Conservation (phyloP, 257 asterid species). For the Solanum pinnatisectum region DNA sequence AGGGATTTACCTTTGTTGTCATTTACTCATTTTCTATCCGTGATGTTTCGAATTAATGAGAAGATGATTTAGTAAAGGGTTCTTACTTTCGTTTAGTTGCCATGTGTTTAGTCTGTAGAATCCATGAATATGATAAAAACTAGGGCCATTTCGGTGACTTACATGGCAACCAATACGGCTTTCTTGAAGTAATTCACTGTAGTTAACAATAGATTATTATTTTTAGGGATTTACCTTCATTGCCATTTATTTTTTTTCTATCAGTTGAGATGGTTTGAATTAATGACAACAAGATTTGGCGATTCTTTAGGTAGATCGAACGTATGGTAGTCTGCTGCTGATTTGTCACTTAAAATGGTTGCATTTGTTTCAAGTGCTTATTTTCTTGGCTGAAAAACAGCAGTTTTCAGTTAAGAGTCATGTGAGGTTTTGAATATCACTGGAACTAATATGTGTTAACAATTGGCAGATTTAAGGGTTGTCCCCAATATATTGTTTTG, state of each 20-base stretch:
- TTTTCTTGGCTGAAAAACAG: background rate
- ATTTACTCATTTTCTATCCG: background rate
- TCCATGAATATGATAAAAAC: background rate
- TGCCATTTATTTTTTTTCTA: background rate
- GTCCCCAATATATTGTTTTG: background rate
- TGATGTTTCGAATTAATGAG: background rate
- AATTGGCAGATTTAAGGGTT: background rate
- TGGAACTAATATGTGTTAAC: background rate
- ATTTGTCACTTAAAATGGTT: background rate
- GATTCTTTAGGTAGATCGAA: background rate
- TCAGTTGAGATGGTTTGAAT: background rate
- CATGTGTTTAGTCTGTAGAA: background rate
- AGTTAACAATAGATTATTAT: background rate
- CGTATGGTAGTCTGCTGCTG: background rate
- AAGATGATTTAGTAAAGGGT: background rate
- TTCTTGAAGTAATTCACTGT: background rate
- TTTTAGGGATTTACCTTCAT: background rate
- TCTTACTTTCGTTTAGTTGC: background rate
- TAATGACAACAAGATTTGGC: background rate
- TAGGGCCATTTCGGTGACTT: background rate
- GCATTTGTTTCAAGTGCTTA: background rate
- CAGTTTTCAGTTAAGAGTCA: background rate
- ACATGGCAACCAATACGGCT: background rate
- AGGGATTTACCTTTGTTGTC: background rate
- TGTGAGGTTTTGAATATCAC: background rate